Evolutionary conservation across 192 early-diverging fungal species (phyloP).

Genomic region (Coemansia sp.): DNA sequence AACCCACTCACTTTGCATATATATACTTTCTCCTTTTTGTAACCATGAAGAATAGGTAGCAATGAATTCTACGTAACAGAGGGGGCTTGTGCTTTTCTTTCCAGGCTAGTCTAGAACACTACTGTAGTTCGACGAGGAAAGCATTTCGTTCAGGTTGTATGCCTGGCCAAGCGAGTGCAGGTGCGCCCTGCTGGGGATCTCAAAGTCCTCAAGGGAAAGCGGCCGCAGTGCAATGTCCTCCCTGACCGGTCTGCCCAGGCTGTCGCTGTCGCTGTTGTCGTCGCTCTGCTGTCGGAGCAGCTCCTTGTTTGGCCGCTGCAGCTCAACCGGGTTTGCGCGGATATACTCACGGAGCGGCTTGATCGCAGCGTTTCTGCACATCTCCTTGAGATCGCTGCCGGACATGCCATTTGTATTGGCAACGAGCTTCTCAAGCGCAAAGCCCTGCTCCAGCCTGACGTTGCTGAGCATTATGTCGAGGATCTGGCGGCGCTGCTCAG

Average conservation of each 20-base stretch:
- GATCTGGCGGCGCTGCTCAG: constrained; percentile 81
- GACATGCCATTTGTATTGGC: constrained; percentile 77
- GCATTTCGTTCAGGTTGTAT: constrained; percentile 36
- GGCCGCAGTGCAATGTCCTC: constrained; percentile 32
- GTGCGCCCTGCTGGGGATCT: constrained; percentile 24
- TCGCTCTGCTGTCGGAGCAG: not conserved
- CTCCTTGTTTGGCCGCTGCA: constrained; percentile 29
- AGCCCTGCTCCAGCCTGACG: constrained; percentile 67
- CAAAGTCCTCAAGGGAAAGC: constrained; percentile 37
- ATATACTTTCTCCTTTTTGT: not conserved
- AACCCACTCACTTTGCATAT: not conserved
- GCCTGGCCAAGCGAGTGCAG: constrained; percentile 32
- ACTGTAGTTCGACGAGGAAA: constrained; percentile 10
- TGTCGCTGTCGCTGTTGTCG: not conserved
- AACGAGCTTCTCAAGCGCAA: constrained; percentile 70
- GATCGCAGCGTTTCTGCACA: constrained; percentile 96
- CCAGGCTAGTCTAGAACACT: not conserved
- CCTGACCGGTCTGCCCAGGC: not conserved
- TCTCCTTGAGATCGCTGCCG: constrained; percentile 95
- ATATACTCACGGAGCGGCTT: constrained; percentile 88
- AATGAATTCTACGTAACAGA: not conserved
- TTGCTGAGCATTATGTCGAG: constrained; percentile 74
- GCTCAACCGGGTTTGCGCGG: constrained; percentile 51
- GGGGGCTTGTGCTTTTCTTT: not conserved
- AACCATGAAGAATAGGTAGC: not conserved